These are phyloP conservation scores for Oryza glaberrima DNA, from an alignment of 176 grass and related monocot genomes.

Conservation along the genomic window DNA sequence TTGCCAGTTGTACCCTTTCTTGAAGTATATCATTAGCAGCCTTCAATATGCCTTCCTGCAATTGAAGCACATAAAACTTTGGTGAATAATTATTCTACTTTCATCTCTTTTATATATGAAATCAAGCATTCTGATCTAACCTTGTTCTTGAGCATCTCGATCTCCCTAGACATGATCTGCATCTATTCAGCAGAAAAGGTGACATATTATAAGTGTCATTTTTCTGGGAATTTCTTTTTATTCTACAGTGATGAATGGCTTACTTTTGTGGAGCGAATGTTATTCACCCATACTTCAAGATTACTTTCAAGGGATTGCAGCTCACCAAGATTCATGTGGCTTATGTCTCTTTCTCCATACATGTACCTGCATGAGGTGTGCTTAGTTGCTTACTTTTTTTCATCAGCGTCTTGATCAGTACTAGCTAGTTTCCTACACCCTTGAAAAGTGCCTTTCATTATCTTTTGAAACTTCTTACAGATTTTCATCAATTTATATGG, in stretches of 20 bases:
- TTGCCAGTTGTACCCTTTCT: conserved; percentile 59
- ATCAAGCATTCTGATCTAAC: conserved; percentile 39
- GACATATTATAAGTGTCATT: neutral
- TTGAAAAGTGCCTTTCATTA: conserved; percentile 6
- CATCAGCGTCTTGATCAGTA: conserved; percentile 3
- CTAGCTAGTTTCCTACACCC: conserved; percentile 6
- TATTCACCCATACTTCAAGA: conserved; percentile 72
- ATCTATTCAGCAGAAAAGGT: conserved; percentile 58
- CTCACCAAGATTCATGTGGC: conserved; percentile 69
- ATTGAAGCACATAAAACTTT: conserved; percentile 1
- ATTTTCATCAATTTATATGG: conserved; percentile 14
- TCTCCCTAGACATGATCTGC: conserved; percentile 74
- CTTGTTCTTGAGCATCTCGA: conserved; percentile 79
- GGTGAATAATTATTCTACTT: conserved; percentile 2
- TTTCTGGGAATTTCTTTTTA: neutral
- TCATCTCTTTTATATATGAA: conserved; percentile 22
- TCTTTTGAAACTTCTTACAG: neutral
- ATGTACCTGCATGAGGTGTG: conserved; percentile 58
- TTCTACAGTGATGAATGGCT: neutral
- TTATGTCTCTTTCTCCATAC: conserved; percentile 49
- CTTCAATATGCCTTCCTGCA: conserved; percentile 72
- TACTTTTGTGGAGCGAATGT: conserved; percentile 64
- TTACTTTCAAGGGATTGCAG: conserved; percentile 75
- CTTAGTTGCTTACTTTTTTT: neutral
- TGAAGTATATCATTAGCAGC: conserved; percentile 65